A percentile compares a stretch with the other conserved stretches of the same genome.
Evolutionary conservation across 2,329 filamentous ascomycete genomes (phyloP).

Genomic region (Aspergillus sp.): DNA sequence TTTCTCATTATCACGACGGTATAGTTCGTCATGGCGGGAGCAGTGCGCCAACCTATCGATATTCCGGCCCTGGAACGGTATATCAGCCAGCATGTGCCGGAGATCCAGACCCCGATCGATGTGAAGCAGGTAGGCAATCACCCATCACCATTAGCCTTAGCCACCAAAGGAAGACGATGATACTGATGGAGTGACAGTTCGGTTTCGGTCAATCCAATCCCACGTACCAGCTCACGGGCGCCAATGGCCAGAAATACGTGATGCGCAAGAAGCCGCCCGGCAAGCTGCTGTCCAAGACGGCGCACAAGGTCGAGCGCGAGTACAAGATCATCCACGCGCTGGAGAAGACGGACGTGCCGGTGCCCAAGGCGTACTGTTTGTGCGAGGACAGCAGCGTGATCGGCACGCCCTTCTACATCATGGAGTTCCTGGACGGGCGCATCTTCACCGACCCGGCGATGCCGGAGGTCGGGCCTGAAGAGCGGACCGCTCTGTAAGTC

Average conservation of each 20-base stretch:
- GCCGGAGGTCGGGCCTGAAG: constrained; percentile 64
- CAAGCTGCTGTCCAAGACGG: constrained; percentile 84
- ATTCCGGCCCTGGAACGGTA: constrained; percentile 74
- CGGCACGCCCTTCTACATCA: constrained; percentile 93
- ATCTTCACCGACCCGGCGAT: constrained; percentile 88
- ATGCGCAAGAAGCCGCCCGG: constrained; percentile 98
- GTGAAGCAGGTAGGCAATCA: constrained; percentile 72
- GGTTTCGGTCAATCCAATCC: constrained; percentile 97
- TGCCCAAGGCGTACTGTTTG: constrained; percentile 77
- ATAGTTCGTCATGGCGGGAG: constrained; percentile 67
- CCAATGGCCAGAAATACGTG: constrained; percentile 70
- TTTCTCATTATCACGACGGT: no score
- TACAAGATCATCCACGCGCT: constrained; percentile 87
- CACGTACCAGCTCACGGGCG: constrained; percentile 83
- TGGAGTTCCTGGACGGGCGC: constrained; percentile 91
- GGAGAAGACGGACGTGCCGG: constrained; percentile 74
- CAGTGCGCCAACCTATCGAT: constrained; percentile 87
- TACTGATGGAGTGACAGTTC: constrained; percentile 58
- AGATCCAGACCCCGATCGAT: constrained; percentile 77
- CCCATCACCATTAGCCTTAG: background rate
- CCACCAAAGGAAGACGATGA: no score
- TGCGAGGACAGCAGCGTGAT: constrained; percentile 79
- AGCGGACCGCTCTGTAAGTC: constrained; percentile 68
- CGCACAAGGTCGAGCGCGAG: constrained; percentile 95
- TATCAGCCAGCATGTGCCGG: constrained; percentile 72